Base-by-base conservation (phyloP, 176 grass and related monocot species). In the Otatea glauca region DNA sequence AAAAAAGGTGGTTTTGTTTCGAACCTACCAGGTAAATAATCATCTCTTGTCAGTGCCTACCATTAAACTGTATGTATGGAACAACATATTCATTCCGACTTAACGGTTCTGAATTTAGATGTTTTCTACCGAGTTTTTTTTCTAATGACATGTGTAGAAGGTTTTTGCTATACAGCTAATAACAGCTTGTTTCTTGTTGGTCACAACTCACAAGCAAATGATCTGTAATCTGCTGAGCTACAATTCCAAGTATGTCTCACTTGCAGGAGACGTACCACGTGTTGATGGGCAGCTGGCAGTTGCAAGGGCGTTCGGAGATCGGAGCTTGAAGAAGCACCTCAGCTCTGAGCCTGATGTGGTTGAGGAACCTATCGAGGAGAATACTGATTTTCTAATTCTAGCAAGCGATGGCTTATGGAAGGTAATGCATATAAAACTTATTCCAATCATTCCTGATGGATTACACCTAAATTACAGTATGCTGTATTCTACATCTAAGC, bases 401-500 rank as follows among this genome's bases (percentile, higher is more conserved):
- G 96, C 96, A 79, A 99, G 96, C 70, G 96, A 99, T 61, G 96
- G 96, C 21, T 88, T 99, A 45, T 99, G 96, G 96, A 99, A 99
- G 96, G 96, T 6, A 84, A 91, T 75, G 21, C 24, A 37, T 81
- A 43, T n/a, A 67, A 70, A 70, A 48, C 32, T 87, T 42, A 51
- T 68, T 62, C 50, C 55, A 15, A 63, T 61, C 24, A 27, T 88
- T 32, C 17, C 9, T 76, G 53, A 82, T 43, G 37, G 29, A 74
- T 81, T 54, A 55, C 20, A 60, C 24, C 63, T 21, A 21, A 47
- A 63, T 82, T 27, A 27, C 17, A 56, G 9, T 62, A 9, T 75
- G 7, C 47, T 82, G 65, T 32, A 64, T 63, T 76, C 18, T 35
- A 62, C 54, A n/a, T 7, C 65, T 71, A 65, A 74, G 44, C 43